Evolutionary conservation across 306 rosid genomes (phyloP).

Genomic region (Cyamopsis tetragonoloba): DNA sequence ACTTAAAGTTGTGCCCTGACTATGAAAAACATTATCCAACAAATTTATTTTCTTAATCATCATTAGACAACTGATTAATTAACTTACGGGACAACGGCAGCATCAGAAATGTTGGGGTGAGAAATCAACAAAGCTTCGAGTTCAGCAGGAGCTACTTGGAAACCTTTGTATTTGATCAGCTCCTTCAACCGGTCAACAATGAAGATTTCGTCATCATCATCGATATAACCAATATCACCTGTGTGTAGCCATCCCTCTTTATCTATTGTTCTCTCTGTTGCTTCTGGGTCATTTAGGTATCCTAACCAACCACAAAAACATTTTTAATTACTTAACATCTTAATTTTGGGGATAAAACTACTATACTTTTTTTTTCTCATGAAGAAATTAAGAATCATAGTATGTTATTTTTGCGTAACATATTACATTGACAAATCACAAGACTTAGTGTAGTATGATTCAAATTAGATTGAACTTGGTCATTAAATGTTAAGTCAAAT

Average conservation of each 20-base stretch:
- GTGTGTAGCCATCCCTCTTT: constrained; percentile 78
- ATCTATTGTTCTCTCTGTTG: constrained; percentile 64
- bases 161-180: constrained; percentile 81
- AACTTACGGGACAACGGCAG: constrained; percentile 74
- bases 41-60: no score
- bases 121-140: constrained; percentile 69
- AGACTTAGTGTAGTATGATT: not conserved
- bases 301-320: constrained; percentile 36
- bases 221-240: constrained; percentile 73
- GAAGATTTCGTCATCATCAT: constrained; percentile 62
- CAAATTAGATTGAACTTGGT: not conserved
- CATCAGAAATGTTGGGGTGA: constrained; percentile 63
- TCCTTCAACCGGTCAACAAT: constrained; percentile 81
- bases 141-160: constrained; percentile 90
- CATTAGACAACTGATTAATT: no score
- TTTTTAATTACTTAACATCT: no score
- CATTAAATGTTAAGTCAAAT: no score
- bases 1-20: not conserved
- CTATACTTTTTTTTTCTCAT: no score
- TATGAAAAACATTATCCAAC: not conserved
- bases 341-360: no score
- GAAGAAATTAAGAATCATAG: no score
- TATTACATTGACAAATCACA: not conserved
- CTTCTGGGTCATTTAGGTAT: constrained; percentile 65
- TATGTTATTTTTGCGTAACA: not conserved